Evolutionary conservation across 345 rosid genomes (phyloP), one percentile per base, ranked within the genome.

Genomic region (Aquilaria malaccensis): DNA sequence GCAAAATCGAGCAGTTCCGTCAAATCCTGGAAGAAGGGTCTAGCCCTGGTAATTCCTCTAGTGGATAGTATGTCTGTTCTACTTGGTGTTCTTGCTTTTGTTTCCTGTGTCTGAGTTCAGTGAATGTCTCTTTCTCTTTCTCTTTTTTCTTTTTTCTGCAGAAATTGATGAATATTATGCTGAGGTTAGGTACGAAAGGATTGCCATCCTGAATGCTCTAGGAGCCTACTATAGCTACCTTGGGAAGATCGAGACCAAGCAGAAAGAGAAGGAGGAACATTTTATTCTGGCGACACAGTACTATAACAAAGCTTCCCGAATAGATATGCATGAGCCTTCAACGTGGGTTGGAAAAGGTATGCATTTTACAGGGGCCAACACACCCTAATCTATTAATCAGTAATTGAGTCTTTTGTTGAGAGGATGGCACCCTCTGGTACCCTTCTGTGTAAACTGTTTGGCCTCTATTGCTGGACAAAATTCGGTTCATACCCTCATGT

Each of bases 311-410:
- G 96, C 97, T 6, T 90, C 99, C 0, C 83, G 97, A 73, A 94
- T 94, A 43, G 96, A 94, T 76, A 83, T 94, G 97, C 97, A 90
- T 50, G 99, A 94, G 72, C 95, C 99, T 73, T 87, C 92, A 41
- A 94, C 97, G 76, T 94, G 99, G 97, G 92, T 94, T 75, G 97
- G 97, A 55, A 94, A 94, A 90, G 99, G 98, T 89, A 61, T 56
- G 29, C 53, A 47, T 50, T 13, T 22, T 4, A 46, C 30, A 49
- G 33, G 22, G 43, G 43, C 43, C 43, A 37, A 37, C 5, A 37
- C 43, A 4, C 3, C 7, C 7, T 37, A 37, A 37, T 37, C 43
- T 37, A 9, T 37, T 37, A 9, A 37, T 37, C 7, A 37, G 5
- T 7, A 3, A 7, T 37, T 37, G 3, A 37, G 43, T 37, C 43